Evolutionary conservation across 139 green algal species (phyloP).

Genomic region (Coelastrella sp.): DNA sequence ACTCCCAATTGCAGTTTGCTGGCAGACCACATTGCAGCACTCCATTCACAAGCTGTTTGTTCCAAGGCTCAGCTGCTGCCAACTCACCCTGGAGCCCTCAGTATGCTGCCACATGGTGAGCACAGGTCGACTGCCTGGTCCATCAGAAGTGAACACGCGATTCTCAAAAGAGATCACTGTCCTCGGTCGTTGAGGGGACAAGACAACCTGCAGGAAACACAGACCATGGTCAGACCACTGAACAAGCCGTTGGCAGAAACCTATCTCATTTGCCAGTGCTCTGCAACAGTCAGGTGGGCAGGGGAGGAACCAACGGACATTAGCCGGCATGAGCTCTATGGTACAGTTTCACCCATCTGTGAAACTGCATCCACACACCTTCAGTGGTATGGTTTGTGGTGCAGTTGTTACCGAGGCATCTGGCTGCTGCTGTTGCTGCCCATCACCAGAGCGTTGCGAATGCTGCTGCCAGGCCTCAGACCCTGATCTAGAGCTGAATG

Average conservation of each 20-base stretch:
- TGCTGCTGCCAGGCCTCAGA: constrained; percentile 11
- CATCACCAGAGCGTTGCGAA: neutral
- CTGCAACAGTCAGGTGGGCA: neutral
- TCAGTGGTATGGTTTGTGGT: neutral
- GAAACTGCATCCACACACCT: neutral
- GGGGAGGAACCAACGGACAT: no score
- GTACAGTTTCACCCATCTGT: neutral
- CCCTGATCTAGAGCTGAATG: neutral
- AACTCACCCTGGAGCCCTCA: constrained; percentile 62
- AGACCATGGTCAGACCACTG: neutral
- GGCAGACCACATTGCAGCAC: no score
- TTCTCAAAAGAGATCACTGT: constrained; percentile 80
- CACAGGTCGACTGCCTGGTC: constrained; percentile 50
- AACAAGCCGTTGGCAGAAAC: no score
- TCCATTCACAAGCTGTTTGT: no score
- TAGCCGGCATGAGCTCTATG: no score
- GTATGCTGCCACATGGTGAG: constrained; percentile 83
- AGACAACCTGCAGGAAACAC: constrained; percentile 51
- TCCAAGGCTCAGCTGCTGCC: neutral
- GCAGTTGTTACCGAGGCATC: neutral
- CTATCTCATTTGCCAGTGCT: no score
- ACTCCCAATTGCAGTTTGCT: no score
- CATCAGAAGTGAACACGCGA: constrained; percentile 55
- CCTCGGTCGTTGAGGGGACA: constrained; percentile 68
- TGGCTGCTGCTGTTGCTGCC: constrained; percentile 33